phyloP scores from a whole-genome alignment of 2,329 filamentous ascomycete species.

The Alternaria sp. region DNA sequence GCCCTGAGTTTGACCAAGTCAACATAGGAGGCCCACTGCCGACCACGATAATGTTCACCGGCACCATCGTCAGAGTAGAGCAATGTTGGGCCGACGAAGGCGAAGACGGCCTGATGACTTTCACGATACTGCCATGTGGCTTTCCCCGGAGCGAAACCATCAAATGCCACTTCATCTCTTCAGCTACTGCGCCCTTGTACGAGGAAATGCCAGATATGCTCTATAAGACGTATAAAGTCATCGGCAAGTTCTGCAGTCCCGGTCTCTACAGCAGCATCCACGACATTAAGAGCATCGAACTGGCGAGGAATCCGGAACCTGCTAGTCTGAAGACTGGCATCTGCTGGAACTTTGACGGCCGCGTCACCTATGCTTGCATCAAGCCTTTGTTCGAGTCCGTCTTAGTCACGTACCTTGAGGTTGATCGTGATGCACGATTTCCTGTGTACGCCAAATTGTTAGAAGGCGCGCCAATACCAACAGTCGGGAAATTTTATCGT shows the following conservation, averaged over 20 bases:
- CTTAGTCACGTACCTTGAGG: not conserved
- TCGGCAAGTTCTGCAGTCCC: not conserved
- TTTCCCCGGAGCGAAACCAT: not conserved
- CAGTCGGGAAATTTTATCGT: not conserved
- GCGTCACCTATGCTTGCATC: not conserved
- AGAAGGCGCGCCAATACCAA: not conserved
- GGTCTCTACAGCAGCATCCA: not conserved
- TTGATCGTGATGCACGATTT: not conserved
- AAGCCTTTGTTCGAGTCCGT: not conserved
- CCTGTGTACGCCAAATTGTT: not conserved
- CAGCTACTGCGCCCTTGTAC: not conserved
- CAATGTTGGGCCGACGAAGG: not conserved
- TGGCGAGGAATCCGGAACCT: not conserved
- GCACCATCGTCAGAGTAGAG: not conserved
- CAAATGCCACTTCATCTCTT: not conserved
- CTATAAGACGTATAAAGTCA: not conserved
- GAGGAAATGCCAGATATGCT: not conserved
- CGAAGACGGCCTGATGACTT: not conserved
- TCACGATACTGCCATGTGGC: not conserved
- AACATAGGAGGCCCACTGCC: not conserved
- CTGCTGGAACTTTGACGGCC: not conserved
- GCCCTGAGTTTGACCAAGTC: not conserved
- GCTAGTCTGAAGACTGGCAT: not conserved
- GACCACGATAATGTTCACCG: not conserved
- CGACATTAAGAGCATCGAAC: not conserved